Percentiles rank a stretch among this genome's conserved stretches.
phyloP scores from a whole-genome alignment of 2,329 filamentous ascomycete species.

The Emmonsia crescens region DNA sequence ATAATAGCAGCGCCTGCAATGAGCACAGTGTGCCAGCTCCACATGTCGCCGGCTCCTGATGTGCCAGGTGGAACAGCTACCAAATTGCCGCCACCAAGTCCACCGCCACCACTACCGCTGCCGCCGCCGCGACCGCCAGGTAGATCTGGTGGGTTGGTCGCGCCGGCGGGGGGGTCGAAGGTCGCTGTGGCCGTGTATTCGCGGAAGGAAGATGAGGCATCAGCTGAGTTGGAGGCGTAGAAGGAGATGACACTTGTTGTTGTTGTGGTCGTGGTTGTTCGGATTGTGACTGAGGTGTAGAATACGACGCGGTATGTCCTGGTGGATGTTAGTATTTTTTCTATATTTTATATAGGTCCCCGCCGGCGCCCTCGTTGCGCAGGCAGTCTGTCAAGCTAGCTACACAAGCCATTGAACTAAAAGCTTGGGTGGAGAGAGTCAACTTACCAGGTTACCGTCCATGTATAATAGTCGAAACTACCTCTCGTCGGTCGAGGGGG shows the following conservation, averaged over 20 bases:
- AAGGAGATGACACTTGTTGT: not conserved
- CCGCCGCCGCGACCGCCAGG: not conserved
- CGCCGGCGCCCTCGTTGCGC: not conserved
- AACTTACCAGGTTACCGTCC: slow-evolving; percentile 1
- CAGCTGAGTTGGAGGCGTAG: not conserved
- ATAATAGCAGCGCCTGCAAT: not conserved
- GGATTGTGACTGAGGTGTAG: not conserved
- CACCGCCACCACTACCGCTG: not conserved
- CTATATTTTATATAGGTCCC: not conserved
- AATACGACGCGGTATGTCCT: not conserved
- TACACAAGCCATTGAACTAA: not conserved
- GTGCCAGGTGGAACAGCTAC: not conserved
- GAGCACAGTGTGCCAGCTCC: not conserved
- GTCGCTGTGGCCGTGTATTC: not conserved
- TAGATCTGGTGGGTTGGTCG: not conserved
- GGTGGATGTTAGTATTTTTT: not conserved
- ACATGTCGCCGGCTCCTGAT: not conserved
- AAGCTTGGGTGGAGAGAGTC: not conserved
- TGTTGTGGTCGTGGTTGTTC: not conserved
- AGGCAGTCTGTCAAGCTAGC: not conserved
- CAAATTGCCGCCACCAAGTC: not conserved
- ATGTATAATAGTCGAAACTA: not conserved
- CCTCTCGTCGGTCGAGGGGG: not conserved
- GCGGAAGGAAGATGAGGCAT: not conserved
- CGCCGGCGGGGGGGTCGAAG: not conserved